Conservation (phyloP, 306 rosid species). For the barrel medic (Medicago truncatula) region MtrunA17r5.0-ANR NC_053045.1:28553001-28553500, state of each 20-base stretch:
- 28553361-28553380: not conserved
- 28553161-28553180: conserved; percentile 16
- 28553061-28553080: too few species aligned
- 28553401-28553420: not conserved
- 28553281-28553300: conserved; percentile 40
- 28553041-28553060: too few species aligned
- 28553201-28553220: too few species aligned
- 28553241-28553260: conserved; percentile 25
- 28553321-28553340: not conserved
- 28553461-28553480: conserved; percentile 42
- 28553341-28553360: not conserved
- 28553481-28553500: conserved; percentile 57
- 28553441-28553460: conserved; percentile 3
- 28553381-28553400: not conserved
- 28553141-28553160: not conserved
- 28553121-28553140: too few species aligned
- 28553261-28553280: conserved; percentile 31
- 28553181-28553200: conserved; percentile 3
- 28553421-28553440: too few species aligned
- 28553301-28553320: not conserved
- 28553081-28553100: too few species aligned
- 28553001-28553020: too few species aligned
- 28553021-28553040: too few species aligned
- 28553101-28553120: too few species aligned
- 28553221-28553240: not conserved